phyloP scores from a whole-genome alignment of 495 filamentous ascomycete genomes.

The Podospora pseudoanserina region DNA sequence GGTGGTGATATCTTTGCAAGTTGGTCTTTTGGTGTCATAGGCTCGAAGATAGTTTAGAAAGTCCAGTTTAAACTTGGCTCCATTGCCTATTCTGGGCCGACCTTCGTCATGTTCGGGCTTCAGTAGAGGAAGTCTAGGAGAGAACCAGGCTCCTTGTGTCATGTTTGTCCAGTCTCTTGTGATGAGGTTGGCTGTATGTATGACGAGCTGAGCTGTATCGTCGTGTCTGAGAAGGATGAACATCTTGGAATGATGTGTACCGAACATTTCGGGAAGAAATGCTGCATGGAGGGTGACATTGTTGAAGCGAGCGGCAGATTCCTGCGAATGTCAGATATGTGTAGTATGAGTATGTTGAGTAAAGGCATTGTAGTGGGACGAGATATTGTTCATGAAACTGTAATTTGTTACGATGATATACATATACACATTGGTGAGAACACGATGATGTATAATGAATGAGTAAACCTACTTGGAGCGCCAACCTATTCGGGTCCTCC shows the following conservation, averaged over 20 bases:
- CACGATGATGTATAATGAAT: not conserved
- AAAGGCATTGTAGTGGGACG: too few relatives aligned
- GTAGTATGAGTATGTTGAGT: too few relatives aligned
- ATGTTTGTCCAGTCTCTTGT: constrained; percentile 80
- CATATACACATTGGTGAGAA: too few relatives aligned
- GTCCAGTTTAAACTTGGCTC: constrained; percentile 70
- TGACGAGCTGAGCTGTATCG: constrained; percentile 71
- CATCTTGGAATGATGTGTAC: constrained; percentile 81
- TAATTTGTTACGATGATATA: too few relatives aligned
- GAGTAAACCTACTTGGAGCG: constrained; percentile 32
- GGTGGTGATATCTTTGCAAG: constrained; percentile 48
- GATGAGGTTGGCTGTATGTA: constrained; percentile 91
- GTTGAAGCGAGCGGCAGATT: constrained; percentile 53
- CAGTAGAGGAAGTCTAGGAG: constrained; percentile 62
- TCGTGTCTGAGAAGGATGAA: constrained; percentile 77
- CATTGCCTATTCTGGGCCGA: constrained; percentile 50
- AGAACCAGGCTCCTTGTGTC: constrained; percentile 80
- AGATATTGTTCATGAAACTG: too few relatives aligned
- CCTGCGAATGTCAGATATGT: constrained; percentile 29
- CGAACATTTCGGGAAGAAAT: constrained; percentile 81
- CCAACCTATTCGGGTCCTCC: constrained; percentile 59
- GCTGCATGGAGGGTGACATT: constrained; percentile 72
- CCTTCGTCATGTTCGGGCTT: constrained; percentile 1
- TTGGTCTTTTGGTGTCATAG: constrained; percentile 57
- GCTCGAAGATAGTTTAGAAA: constrained; percentile 67